phyloP scores from a whole-genome alignment of 2,329 filamentous ascomycete genomes.

The Lachnellula arida region DNA sequence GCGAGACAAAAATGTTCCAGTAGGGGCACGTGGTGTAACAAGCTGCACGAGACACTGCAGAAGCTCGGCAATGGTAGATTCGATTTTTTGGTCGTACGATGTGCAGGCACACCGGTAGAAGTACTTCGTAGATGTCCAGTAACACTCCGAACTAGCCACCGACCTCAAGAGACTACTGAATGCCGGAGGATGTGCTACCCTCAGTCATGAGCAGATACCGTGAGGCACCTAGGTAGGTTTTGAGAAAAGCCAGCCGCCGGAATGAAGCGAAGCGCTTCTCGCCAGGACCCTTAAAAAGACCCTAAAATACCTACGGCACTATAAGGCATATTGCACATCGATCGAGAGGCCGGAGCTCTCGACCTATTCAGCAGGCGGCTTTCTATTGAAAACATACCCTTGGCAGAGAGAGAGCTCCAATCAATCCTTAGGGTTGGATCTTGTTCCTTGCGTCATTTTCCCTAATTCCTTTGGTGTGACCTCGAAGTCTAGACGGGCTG shows the following conservation, averaged over 20 bases:
- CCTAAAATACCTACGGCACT: neutral
- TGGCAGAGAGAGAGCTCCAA: neutral
- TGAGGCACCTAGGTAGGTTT: too few relatives aligned
- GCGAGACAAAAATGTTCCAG: constrained; percentile 1
- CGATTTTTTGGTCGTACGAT: neutral
- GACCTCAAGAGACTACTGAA: too few relatives aligned
- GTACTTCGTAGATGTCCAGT: neutral
- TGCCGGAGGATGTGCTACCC: too few relatives aligned
- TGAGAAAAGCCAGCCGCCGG: too few relatives aligned
- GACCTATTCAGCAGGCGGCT: neutral
- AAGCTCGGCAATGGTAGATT: neutral
- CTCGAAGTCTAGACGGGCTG: neutral
- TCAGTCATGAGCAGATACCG: too few relatives aligned
- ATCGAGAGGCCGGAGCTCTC: neutral
- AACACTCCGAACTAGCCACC: too few relatives aligned
- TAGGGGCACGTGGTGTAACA: neutral
- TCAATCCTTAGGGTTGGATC: neutral
- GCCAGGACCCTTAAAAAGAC: neutral
- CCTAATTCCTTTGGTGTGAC: neutral
- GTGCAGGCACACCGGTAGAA: neutral
- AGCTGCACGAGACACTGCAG: neutral
- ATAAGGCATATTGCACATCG: neutral
- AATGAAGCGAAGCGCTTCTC: too few relatives aligned
- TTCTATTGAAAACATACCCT: neutral
- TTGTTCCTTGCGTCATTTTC: neutral